Conservation (phyloP, 2,329 filamentous ascomycete genomes). For the Venturia nashicola region DNA sequence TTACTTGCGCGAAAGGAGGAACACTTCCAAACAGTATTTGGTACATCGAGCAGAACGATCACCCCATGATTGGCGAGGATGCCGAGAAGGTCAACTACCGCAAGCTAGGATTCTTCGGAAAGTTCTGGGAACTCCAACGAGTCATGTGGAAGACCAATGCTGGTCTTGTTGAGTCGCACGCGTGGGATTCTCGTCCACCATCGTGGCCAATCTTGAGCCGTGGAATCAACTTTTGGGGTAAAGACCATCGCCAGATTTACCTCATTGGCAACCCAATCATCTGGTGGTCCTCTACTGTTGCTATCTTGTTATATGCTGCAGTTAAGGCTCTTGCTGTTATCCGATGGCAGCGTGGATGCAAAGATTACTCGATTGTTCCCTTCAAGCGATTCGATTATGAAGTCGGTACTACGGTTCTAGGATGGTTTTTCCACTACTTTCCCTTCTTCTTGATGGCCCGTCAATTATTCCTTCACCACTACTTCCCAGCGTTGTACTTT, state of each 20-base stretch:
- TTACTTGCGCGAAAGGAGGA: conserved; percentile 87
- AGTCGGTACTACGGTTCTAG: conserved; percentile 77
- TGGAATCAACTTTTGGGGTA: conserved; percentile 99
- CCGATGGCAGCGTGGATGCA: conserved; percentile 86
- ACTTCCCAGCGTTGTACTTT: conserved; percentile 95
- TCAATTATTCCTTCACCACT: conserved; percentile 79
- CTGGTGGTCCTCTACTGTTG: conserved; percentile 80
- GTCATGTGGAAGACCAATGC: conserved; percentile 99
- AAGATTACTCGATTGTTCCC: conserved; percentile 66
- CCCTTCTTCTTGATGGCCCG: conserved; percentile 97
- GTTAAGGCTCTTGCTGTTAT: conserved; percentile 85
- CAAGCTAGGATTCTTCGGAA: conserved; percentile 88
- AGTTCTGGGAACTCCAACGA: conserved; percentile 93
- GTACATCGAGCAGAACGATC: conserved; percentile 88
- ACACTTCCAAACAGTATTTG: conserved; percentile 93
- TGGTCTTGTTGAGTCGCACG: conserved; percentile 88
- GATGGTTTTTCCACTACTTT: conserved; percentile 98
- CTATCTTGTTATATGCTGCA: conserved; percentile 61
- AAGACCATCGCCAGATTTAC: conserved; percentile 87
- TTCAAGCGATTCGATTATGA: conserved; percentile 99
- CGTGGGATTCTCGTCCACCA: conserved; percentile 90
- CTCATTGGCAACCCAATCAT: conserved; percentile 89
- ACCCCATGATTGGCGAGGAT: conserved; percentile 59
- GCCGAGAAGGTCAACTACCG: conserved; percentile 94
- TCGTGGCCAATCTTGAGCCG: conserved; percentile 87